Conservation (phyloP, 768 basidiomycete genomes). For the Daedaleopsis nitida region DNA sequence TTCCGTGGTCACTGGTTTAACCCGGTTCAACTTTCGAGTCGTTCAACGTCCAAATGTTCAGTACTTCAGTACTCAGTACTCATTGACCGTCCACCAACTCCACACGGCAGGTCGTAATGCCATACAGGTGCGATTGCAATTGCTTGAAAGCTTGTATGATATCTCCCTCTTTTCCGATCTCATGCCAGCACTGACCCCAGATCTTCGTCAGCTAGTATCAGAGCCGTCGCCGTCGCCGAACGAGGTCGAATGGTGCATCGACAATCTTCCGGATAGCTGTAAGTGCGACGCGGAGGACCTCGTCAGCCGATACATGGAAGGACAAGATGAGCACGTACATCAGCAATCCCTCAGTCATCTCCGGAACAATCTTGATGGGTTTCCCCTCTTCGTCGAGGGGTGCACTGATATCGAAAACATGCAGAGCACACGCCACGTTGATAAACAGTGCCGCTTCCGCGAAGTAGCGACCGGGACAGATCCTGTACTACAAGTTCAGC, state of each 20-base stretch:
- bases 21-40: too few species aligned
- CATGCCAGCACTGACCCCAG: too few species aligned
- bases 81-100: too few species aligned
- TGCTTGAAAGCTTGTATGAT: too few species aligned
- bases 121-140: too few species aligned
- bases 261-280: not conserved
- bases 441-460: conserved; percentile 9
- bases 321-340: not conserved
- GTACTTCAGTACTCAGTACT: too few species aligned
- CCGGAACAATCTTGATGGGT: not conserved
- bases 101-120: too few species aligned
- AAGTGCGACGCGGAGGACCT: not conserved
- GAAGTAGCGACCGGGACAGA: conserved; percentile 4
- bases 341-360: not conserved
- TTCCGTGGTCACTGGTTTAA: too few species aligned
- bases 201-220: not conserved
- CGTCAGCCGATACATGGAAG: not conserved
- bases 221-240: not conserved
- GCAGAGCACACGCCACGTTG: conserved; percentile 6
- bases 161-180: too few species aligned
- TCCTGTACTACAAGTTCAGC: not conserved
- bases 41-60: too few species aligned
- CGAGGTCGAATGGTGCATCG: conserved; percentile 3
- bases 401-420: too few species aligned
- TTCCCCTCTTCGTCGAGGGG: conserved; percentile 8